Percentiles rank a stretch among this genome's conserved stretches.
Conservation (phyloP, 306 rosid species). For the Quercus aquifolioides region DNA sequence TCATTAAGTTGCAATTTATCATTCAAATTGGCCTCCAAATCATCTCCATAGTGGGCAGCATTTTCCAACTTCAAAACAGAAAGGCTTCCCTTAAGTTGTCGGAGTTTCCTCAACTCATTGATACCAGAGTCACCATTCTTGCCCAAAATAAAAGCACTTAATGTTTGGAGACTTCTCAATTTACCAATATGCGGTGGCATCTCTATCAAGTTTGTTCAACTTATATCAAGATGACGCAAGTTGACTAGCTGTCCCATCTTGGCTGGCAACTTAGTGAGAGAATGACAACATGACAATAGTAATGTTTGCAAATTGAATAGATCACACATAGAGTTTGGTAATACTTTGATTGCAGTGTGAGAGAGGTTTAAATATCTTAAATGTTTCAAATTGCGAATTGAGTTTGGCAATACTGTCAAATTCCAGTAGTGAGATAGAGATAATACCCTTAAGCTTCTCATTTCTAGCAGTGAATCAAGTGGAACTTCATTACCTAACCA, state of each 20-base stretch:
- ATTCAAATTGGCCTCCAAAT: neutral
- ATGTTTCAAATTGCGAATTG: neutral
- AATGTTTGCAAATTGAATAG: constrained; percentile 24
- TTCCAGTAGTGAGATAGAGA: constrained; percentile 4
- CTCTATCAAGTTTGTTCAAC: neutral
- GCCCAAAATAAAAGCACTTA: neutral
- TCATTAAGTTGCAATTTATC: neutral
- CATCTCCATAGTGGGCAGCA: neutral
- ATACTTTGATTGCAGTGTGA: neutral
- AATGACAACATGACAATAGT: neutral
- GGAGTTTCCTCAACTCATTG: constrained; percentile 3
- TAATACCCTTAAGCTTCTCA: neutral
- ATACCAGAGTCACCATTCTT: neutral
- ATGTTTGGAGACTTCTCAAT: constrained; percentile 1
- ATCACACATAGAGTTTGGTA: constrained; percentile 7
- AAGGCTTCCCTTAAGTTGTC: neutral
- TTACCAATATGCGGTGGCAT: constrained; percentile 16
- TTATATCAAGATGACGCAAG: neutral
- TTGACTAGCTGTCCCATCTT: constrained; percentile 2
- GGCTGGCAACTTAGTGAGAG: neutral
- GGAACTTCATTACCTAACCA: no score
- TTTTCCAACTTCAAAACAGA: constrained; percentile 16
- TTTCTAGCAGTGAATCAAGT: no score
- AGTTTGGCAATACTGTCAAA: neutral
- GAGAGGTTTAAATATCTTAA: constrained; percentile 15